These are phyloP conservation scores for Geosiphon pyriformis DNA, from an alignment of 192 early-diverging fungal genomes.

Conservation along the genomic window DNA sequence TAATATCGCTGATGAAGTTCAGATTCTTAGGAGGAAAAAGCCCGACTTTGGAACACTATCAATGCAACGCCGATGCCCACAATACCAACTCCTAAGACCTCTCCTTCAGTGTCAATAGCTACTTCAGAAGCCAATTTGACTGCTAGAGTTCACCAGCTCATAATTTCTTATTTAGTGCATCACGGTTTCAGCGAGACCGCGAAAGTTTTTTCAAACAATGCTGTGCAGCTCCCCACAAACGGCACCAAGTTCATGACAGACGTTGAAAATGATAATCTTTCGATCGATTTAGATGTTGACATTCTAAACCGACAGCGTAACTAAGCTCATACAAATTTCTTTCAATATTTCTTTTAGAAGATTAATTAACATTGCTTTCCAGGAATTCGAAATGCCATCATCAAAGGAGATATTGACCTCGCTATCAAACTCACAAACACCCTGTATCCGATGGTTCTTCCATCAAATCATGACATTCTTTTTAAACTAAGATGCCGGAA, in stretches of 20 bases:
- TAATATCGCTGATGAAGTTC: neutral
- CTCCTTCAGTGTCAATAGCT: constrained; percentile 1
- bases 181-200: constrained; percentile 79
- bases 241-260: constrained; percentile 8
- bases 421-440: constrained; percentile 64
- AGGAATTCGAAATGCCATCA: constrained; percentile 48
- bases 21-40: constrained; percentile 35
- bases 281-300: constrained; percentile 6
- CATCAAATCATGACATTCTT: constrained; percentile 54
- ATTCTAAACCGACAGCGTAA: constrained; percentile 24
- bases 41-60: constrained; percentile 39
- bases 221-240: neutral
- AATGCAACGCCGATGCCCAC: constrained; percentile 25
- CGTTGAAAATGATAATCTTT: constrained; percentile 17
- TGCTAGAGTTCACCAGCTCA: constrained; percentile 50
- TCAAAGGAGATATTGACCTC: constrained; percentile 67
- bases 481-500: constrained; percentile 79
- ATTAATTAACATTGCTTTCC: neutral
- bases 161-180: constrained; percentile 79
- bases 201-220: constrained; percentile 50
- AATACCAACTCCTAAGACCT: constrained; percentile 12
- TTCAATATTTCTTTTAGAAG: neutral
- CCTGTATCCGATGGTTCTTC: constrained; percentile 64
- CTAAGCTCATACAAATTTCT: neutral
- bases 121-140: constrained; percentile 23